Conservation (phyloP, 2,329 filamentous ascomycete genomes). For the Fusarium transvaalense region DNA sequence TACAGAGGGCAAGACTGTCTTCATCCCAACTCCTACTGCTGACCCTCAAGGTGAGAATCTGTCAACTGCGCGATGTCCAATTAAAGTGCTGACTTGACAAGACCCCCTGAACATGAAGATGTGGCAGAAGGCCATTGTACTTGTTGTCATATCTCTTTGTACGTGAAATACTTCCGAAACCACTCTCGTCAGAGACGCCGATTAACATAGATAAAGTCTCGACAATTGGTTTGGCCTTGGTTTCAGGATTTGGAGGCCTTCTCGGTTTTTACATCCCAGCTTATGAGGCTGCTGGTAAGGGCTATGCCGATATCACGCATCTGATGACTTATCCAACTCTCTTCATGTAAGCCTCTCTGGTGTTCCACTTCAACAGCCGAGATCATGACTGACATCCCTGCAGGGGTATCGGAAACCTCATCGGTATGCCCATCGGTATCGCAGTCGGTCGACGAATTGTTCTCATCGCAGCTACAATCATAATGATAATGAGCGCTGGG, state of each 20-base stretch:
- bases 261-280: slow-evolving; percentile 22
- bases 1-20: slow-evolving; percentile 33
- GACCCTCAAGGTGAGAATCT: slow-evolving; percentile 21
- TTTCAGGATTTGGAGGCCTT: slow-evolving; percentile 24
- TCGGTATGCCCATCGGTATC: slow-evolving; percentile 42
- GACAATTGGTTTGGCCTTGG: slow-evolving; percentile 18
- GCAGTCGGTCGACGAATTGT: slow-evolving; percentile 41
- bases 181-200: fast-evolving
- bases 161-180: not conserved
- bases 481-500: slow-evolving; percentile 40
- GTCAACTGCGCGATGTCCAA: fast-evolving
- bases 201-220: slow-evolving; percentile 14
- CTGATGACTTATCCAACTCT: slow-evolving; percentile 27
- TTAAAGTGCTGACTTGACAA: slow-evolving; percentile 11
- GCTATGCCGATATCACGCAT: slow-evolving; percentile 24
- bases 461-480: slow-evolving; percentile 35
- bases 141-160: slow-evolving; percentile 40
- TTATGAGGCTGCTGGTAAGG: slow-evolving; percentile 17
- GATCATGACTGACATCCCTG: not conserved
- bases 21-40: slow-evolving; percentile 41
- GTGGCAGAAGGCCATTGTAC: slow-evolving; percentile 40
- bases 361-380: fast-evolving
- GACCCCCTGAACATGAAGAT: slow-evolving; percentile 44
- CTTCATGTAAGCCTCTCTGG: slow-evolving; percentile 1
- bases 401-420: slow-evolving; percentile 42